Base-by-base conservation (phyloP, 768 basidiomycete species). In the Lepiota venenata region DNA sequence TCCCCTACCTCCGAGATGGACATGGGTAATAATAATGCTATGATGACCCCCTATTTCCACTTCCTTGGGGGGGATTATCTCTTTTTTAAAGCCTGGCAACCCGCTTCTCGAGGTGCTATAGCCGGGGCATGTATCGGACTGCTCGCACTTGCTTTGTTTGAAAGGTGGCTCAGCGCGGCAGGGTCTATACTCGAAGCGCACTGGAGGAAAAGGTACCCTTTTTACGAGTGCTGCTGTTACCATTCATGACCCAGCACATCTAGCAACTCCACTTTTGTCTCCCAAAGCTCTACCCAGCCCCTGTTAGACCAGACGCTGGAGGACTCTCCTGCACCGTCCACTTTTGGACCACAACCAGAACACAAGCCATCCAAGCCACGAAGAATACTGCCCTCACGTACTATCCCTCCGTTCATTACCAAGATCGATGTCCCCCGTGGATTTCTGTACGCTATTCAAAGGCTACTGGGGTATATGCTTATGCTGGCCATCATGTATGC, bases 401-500 rank as follows among this genome's bases (percentile, higher is more conserved):
- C 71, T 21, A 66, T 77, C 9, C 71, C 84, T 1, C 88, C 90
- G 0, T 95, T 94, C 70, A 74, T 81, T 22, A 67, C 74, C 21
- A 69, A 74, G 15, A 82, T 87, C 58, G 93, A 95, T 66, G 60
- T 90, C 6, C 77, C 82, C 1, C 82, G 93, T 36, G 91, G 91
- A 1, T 63, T 79, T 2, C 61, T 91, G 39, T 82, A 84, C 57
- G 80, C 80, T 8, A 53, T 83, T 16, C 89, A 92, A 55, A 74
- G 82, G 39, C 67, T 82, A 18, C 61, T 94, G 18, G 71, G 70
- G 21, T 95, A 91, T 60, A 59, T 75, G 4, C 77, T 95, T 53
- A 95, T 96, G 93, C 67, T 93, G 64, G 82, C 80, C 8, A 77
- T 90, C 61, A 92, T 93, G 90, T 91, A 68, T 69, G 85, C 66